Evolutionary conservation across 306 rosid species (phyloP).

Genomic region (Rosa lucieae): DNA sequence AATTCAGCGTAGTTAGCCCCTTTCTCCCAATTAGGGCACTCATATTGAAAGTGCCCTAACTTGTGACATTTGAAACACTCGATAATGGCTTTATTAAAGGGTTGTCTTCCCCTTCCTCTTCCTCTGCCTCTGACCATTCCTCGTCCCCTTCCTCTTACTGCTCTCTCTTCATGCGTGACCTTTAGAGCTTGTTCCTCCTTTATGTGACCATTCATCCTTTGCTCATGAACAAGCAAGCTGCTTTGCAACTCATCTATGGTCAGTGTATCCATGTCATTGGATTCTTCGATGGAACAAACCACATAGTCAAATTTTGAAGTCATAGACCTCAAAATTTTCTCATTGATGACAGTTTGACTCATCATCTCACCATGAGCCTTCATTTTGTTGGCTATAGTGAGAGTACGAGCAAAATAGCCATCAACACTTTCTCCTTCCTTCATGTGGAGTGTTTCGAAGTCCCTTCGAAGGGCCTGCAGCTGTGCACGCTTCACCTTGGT

Average conservation of each 20-base stretch:
- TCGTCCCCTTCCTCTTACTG: not conserved
- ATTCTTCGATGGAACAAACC: not conserved
- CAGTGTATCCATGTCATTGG: not conserved
- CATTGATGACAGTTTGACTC: not conserved
- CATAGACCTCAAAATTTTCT: not conserved
- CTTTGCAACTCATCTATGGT: slow-evolving; percentile 1
- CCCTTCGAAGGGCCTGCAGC: not conserved
- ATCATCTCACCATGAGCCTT: not conserved
- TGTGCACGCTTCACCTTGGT: not conserved
- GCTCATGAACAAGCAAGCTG: not conserved
- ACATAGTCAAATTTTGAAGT: not conserved
- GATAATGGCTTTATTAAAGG: too few species aligned
- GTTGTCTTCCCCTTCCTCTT: not conserved
- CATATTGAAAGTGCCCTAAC: too few species aligned
- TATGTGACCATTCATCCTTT: not conserved
- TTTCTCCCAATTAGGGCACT: too few species aligned
- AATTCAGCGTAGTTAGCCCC: too few species aligned
- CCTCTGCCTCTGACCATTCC: not conserved
- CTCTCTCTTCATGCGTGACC: not conserved
- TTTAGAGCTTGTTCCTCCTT: not conserved
- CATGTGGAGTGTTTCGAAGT: not conserved
- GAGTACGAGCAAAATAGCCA: not conserved
- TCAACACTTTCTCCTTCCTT: not conserved
- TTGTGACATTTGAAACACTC: too few species aligned
- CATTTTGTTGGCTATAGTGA: not conserved